phyloP scores from a whole-genome alignment of 768 basidiomycete genomes.

The Galerina sulciceps region DNA sequence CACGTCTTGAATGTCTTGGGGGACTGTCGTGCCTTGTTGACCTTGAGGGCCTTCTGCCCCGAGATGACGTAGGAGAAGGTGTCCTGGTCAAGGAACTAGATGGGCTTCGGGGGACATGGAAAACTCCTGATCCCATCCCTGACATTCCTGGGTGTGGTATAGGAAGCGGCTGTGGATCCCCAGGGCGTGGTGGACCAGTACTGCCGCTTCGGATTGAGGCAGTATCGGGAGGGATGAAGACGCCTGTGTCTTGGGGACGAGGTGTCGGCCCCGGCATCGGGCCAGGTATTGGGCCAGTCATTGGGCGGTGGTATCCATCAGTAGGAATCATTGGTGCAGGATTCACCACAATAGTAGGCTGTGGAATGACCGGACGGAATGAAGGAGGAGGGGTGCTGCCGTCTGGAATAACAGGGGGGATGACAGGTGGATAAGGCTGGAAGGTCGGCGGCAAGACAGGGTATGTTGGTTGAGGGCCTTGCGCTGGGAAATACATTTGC shows the following conservation, averaged over 20 bases:
- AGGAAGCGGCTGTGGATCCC: conserved; percentile 3
- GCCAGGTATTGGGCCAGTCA: conserved; percentile 20
- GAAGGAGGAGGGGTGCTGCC: conserved; percentile 18
- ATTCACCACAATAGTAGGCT: conserved; percentile 12
- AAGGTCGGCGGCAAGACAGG: conserved; percentile 20
- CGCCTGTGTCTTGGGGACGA: background rate
- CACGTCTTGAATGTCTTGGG: conserved; percentile 5
- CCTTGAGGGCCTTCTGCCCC: conserved; percentile 9
- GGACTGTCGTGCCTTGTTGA: background rate
- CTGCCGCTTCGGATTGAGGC: conserved; percentile 3
- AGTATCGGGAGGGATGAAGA: conserved; percentile 28
- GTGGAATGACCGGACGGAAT: conserved; percentile 22
- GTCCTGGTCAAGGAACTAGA: conserved; percentile 17
- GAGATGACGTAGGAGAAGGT: background rate
- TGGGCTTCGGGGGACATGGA: conserved; percentile 15
- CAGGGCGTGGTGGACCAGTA: conserved; percentile 18
- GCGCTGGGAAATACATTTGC: conserved; percentile 10
- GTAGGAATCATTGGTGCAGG: conserved; percentile 17
- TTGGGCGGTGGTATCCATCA: conserved; percentile 18
- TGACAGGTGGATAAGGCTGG: conserved; percentile 32
- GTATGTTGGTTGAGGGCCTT: conserved; percentile 15
- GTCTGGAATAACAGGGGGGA: conserved; percentile 42
- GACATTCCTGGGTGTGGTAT: background rate
- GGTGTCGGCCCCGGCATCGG: conserved; percentile 17
- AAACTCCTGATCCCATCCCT: conserved; percentile 21